A percentile compares a stretch with the other conserved stretches of the same genome.
Evolutionary conservation across 139 green algal species (phyloP).

Genomic region (Dunaliella sp.): DNA sequence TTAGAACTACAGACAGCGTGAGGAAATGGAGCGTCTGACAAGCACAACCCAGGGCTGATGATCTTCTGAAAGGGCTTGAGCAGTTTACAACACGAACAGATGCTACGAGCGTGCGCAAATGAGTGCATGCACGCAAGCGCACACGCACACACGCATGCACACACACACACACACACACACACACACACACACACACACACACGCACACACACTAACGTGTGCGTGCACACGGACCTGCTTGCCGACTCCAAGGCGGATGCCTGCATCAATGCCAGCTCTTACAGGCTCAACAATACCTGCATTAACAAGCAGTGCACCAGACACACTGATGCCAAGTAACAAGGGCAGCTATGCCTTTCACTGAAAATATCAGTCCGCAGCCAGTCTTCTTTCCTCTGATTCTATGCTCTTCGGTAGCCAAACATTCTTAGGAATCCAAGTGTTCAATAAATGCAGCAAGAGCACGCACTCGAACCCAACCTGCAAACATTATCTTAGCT

Average conservation of each 20-base stretch:
- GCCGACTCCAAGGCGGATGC: conserved; percentile 73
- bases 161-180: too few species aligned
- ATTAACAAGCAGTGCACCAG: background rate
- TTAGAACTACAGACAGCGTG: too few species aligned
- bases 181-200: too few species aligned
- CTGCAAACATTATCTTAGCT: too few species aligned
- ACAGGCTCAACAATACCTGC: conserved; percentile 80
- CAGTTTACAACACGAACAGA: too few species aligned
- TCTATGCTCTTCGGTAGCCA: background rate
- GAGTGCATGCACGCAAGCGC: too few species aligned
- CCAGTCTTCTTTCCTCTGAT: background rate
- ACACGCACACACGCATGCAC: too few species aligned
- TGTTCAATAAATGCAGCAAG: background rate
- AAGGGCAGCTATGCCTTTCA: background rate
- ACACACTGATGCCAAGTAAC: background rate
- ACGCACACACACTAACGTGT: too few species aligned
- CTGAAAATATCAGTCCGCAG: background rate
- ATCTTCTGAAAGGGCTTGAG: too few species aligned
- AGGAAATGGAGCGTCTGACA: too few species aligned
- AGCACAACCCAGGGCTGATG: too few species aligned
- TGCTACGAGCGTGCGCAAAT: too few species aligned
- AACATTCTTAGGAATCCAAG: background rate
- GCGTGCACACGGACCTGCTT: conserved; percentile 62
- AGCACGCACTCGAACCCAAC: background rate
- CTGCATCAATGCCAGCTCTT: conserved; percentile 54